phyloP scores from a whole-genome alignment of 495 filamentous ascomycete species.

The Penicillium ochrochloron region DNA sequence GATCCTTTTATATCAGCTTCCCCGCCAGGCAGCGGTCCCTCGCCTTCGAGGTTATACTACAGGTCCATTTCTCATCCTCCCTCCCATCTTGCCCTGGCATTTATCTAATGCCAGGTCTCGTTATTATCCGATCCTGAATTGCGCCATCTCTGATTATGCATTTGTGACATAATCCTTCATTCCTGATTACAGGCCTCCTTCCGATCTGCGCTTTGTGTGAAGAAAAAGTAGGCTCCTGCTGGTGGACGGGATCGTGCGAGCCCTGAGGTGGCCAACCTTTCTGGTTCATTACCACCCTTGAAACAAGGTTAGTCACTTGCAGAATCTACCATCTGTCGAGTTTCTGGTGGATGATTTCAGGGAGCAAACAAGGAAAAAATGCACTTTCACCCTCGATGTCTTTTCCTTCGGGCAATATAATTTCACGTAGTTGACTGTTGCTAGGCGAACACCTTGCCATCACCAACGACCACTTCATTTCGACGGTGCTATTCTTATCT shows the following conservation, averaged over 20 bases:
- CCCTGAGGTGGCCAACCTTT: constrained; percentile 2
- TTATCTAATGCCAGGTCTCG: constrained; percentile 3
- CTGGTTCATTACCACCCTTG: background rate
- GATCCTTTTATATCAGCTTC: constrained; percentile 25
- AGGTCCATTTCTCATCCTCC: constrained; percentile 6
- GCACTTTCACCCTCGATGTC: background rate
- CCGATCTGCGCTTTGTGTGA: constrained; percentile 14
- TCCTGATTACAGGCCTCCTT: constrained; percentile 22
- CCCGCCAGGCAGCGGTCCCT: background rate
- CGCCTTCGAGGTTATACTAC: constrained; percentile 1
- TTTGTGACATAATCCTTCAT: constrained; percentile 34
- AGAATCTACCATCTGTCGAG: constrained; percentile 4
- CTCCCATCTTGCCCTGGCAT: background rate
- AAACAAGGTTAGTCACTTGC: constrained; percentile 11
- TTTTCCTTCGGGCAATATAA: constrained; percentile 5
- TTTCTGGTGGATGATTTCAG: constrained; percentile 10
- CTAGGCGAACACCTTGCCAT: constrained; percentile 22
- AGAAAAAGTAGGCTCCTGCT: background rate
- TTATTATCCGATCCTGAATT: constrained; percentile 15
- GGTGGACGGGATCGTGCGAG: background rate
- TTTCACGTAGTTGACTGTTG: constrained; percentile 38
- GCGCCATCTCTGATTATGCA: constrained; percentile 17
- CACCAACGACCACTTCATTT: background rate
- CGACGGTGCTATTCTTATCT: background rate
- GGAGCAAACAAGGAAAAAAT: constrained; percentile 9